A percentile compares a stretch with the other conserved stretches of the same genome.
phyloP scores from a whole-genome alignment of 2,329 filamentous ascomycete genomes.

The Aspergillus chevalieri region DNA sequence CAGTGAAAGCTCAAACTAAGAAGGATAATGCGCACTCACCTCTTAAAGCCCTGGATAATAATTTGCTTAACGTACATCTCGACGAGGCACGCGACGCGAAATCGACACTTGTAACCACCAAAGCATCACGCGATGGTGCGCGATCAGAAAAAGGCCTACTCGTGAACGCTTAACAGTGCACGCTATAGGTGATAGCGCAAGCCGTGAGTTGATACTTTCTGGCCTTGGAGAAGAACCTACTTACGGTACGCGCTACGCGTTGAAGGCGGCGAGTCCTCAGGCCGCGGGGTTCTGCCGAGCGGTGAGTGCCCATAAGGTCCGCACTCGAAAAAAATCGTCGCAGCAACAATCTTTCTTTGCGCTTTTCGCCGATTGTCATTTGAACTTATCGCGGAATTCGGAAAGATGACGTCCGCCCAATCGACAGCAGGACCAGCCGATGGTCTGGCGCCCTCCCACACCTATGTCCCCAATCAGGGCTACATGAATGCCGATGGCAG shows the following conservation, averaged over 20 bases:
- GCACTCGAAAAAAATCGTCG: slow-evolving; percentile 14
- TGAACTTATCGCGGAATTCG: background rate
- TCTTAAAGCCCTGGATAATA: slow-evolving; percentile 99
- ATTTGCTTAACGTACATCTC: slow-evolving; percentile 99
- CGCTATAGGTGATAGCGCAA: slow-evolving; percentile 1
- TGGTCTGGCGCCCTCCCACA: slow-evolving; percentile 42
- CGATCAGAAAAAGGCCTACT: too few relatives aligned
- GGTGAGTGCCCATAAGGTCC: slow-evolving; percentile 17
- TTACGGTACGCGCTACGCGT: slow-evolving; percentile 9
- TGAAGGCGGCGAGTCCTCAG: slow-evolving; percentile 4
- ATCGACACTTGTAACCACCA: slow-evolving; percentile 17
- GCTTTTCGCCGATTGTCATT: background rate
- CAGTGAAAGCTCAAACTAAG: background rate
- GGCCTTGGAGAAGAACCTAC: slow-evolving; percentile 10
- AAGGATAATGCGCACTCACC: slow-evolving; percentile 48
- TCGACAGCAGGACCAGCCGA: slow-evolving; percentile 32
- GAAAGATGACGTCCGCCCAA: slow-evolving; percentile 21
- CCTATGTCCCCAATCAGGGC: slow-evolving; percentile 45
- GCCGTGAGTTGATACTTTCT: slow-evolving; percentile 7
- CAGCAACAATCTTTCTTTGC: background rate
- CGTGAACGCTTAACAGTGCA: background rate
- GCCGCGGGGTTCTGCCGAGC: slow-evolving; percentile 35
- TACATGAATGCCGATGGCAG: slow-evolving; percentile 37
- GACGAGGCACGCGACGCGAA: slow-evolving; percentile 25
- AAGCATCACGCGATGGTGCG: slow-evolving; percentile 22